These are phyloP conservation scores for Ascomycota sp. DNA, from an alignment of 2,329 filamentous ascomycete species.

Conservation along the genomic window DNA sequence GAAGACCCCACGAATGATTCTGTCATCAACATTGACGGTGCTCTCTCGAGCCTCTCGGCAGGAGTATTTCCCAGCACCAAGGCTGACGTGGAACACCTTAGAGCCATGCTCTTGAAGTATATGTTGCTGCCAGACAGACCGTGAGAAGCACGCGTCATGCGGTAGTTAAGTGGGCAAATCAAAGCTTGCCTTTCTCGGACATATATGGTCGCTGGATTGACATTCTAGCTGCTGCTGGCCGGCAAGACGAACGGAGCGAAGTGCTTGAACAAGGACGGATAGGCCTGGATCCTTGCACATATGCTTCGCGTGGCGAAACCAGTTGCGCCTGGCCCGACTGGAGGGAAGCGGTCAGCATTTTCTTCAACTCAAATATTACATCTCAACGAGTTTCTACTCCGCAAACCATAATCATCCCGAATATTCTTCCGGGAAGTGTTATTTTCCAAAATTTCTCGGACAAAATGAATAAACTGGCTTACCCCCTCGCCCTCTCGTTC, in stretches of 20 bases:
- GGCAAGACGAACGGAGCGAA: constrained; percentile 51
- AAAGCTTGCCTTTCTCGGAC: constrained; percentile 64
- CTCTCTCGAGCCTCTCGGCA: constrained; percentile 51
- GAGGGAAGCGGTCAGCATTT: constrained; percentile 26
- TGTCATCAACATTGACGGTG: constrained; percentile 74
- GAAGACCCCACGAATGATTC: constrained; percentile 60
- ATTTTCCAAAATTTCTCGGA: constrained; percentile 27
- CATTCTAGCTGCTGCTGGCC: constrained; percentile 55
- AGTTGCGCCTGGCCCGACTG: constrained; percentile 26
- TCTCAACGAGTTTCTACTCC: constrained; percentile 1
- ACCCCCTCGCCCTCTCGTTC: constrained; percentile 51
- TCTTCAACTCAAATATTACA: constrained; percentile 22
- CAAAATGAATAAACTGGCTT: constrained; percentile 29
- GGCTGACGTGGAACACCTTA: constrained; percentile 15
- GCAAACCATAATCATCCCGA: not conserved
- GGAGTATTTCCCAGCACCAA: constrained; percentile 17
- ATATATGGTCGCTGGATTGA: constrained; percentile 72
- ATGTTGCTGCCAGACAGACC: constrained; percentile 35
- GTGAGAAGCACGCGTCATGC: constrained; percentile 63
- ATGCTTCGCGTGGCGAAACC: constrained; percentile 22
- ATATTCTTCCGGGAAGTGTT: constrained; percentile 2
- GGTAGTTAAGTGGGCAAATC: constrained; percentile 74
- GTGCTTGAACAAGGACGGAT: constrained; percentile 77
- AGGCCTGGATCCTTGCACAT: constrained; percentile 52
- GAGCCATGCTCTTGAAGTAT: constrained; percentile 43